These are phyloP conservation scores for Boletus eberwhitei DNA, from an alignment of 768 basidiomycete species.

Conservation along the genomic window DNA sequence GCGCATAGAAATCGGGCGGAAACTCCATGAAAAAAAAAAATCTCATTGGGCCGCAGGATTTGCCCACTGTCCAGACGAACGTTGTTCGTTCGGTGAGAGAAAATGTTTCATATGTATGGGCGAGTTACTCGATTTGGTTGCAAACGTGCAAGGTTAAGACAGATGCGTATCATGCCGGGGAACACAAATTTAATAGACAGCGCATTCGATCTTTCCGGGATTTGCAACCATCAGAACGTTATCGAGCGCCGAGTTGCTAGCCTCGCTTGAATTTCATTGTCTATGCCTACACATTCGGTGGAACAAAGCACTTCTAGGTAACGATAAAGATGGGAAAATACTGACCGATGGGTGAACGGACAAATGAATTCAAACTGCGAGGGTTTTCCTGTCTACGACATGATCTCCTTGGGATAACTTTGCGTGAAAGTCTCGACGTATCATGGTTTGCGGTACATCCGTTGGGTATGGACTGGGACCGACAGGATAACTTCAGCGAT, in stretches of 20 bases:
- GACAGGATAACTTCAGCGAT: not conserved
- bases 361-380: not conserved
- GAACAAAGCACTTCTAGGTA: not conserved
- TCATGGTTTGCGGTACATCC: not conserved
- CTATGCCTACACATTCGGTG: constrained; percentile 1
- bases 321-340: not conserved
- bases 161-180: not conserved
- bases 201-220: not conserved
- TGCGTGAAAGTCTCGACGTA: not conserved
- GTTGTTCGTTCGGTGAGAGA: constrained; percentile 17
- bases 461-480: not conserved
- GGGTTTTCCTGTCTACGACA: not conserved
- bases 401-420: not conserved
- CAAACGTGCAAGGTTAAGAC: constrained; percentile 14
- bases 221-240: not conserved
- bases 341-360: constrained; percentile 2
- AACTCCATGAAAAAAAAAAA: not conserved
- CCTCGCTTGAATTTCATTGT: not conserved
- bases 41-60: constrained; percentile 14
- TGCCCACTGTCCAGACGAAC: constrained; percentile 29
- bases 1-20: not conserved
- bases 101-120: not conserved
- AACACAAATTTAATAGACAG: not conserved
- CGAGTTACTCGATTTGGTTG: constrained; percentile 22
- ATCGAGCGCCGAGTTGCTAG: not conserved